Conservation (phyloP, 768 basidiomycete genomes). For the Agrocybe pediades region DNA sequence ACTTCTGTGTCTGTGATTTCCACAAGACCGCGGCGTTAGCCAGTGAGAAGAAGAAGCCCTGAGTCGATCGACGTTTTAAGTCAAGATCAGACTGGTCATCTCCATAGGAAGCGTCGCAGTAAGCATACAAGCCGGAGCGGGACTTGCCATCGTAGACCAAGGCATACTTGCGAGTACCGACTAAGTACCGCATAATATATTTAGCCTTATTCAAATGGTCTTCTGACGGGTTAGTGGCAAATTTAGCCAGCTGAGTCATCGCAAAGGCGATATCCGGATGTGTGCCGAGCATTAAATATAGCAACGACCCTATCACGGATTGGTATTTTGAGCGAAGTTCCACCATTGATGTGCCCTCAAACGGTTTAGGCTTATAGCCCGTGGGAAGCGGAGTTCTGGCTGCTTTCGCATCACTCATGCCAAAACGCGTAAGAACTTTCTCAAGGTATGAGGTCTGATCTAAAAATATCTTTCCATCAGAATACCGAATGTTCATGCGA, state of each 20-base stretch:
- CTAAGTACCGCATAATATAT: constrained; percentile 37
- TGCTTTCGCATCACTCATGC: constrained; percentile 1
- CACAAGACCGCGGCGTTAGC: constrained; percentile 29
- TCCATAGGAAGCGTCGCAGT: constrained; percentile 16
- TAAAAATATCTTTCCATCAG: background rate
- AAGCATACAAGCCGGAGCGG: constrained; percentile 21
- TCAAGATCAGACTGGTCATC: too few relatives aligned
- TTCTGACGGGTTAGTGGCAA: constrained; percentile 29
- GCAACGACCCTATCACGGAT: constrained; percentile 10
- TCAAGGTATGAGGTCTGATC: constrained; percentile 10
- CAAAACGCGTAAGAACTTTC: constrained; percentile 8
- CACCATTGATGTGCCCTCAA: too few relatives aligned
- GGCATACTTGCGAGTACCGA: constrained; percentile 16
- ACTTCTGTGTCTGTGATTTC: constrained; percentile 28
- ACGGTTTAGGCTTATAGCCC: background rate
- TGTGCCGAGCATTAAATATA: constrained; percentile 18
- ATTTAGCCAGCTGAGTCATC: constrained; percentile 27
- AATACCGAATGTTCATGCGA: constrained; percentile 13
- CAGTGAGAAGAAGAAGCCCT: too few relatives aligned
- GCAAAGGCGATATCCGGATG: constrained; percentile 24
- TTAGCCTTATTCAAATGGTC: constrained; percentile 38
- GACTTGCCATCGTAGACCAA: constrained; percentile 21
- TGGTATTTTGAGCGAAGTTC: constrained; percentile 3
- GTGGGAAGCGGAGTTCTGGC: background rate
- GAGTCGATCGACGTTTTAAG: too few relatives aligned